Percentiles rank a stretch among this genome's conserved stretches.
Conservation (phyloP, 1,284 basidiomycete genomes). For the Leccinum laetum region DNA sequence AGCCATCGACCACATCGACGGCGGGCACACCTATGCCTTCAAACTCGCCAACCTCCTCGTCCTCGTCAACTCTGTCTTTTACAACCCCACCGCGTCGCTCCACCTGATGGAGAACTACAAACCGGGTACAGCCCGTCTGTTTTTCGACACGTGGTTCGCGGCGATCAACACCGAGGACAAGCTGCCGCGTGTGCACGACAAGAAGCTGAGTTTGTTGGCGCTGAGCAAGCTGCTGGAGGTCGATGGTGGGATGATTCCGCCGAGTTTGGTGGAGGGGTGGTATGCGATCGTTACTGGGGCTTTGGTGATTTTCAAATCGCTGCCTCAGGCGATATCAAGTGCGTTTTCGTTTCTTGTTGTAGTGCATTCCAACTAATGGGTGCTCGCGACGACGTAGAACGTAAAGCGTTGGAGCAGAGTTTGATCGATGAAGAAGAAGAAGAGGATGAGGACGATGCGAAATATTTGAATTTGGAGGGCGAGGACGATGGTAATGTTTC, state of each 20-base stretch:
- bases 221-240: conserved; percentile 76
- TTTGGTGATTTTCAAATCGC: conserved; percentile 70
- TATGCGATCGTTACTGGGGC: conserved; percentile 68
- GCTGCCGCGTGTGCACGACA: conserved; percentile 88
- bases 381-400: conserved; percentile 42
- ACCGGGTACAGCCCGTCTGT: conserved; percentile 58
- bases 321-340: conserved; percentile 76
- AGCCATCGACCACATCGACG: conserved; percentile 58
- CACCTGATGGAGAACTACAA: conserved; percentile 69
- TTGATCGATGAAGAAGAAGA: conserved; percentile 63
- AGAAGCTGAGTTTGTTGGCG: conserved; percentile 80
- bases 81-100: conserved; percentile 79
- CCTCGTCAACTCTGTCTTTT: conserved; percentile 82
- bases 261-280: conserved; percentile 67
- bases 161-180: conserved; percentile 62
- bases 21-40: conserved; percentile 60
- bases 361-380: not conserved
- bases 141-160: conserved; percentile 83
- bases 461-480: conserved; percentile 65
- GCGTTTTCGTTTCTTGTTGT: conserved; percentile 14
- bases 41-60: conserved; percentile 82
- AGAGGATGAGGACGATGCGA: conserved; percentile 55
- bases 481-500: conserved; percentile 57
- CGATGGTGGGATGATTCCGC: conserved; percentile 56
- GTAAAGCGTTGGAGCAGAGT: conserved; percentile 62